Evolutionary conservation across 2,329 filamentous ascomycete species (phyloP).

Genomic region (Fusarium circinatum): DNA sequence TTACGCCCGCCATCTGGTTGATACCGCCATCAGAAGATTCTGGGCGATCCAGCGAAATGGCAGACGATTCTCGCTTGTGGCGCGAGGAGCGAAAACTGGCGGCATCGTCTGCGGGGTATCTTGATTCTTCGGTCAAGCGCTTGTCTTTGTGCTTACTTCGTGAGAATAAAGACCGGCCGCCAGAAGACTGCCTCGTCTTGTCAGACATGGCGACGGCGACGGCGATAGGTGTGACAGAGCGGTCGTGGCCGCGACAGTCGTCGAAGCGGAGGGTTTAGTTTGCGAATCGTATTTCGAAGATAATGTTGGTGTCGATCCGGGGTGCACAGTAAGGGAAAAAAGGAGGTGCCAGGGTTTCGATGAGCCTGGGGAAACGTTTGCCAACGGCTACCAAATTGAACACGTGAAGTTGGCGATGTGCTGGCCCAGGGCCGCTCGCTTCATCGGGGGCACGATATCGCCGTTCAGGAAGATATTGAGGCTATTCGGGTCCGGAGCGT

Average conservation of each 20-base stretch:
- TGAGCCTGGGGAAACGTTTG: conserved; percentile 5
- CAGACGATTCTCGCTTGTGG: conserved; percentile 78
- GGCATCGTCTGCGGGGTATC: conserved; percentile 68
- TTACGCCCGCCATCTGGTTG: conserved; percentile 81
- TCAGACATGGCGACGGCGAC: conserved; percentile 66
- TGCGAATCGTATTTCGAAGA: conserved; percentile 32
- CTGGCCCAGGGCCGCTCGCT: conserved; percentile 54
- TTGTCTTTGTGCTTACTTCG: conserved; percentile 83
- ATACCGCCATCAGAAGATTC: conserved; percentile 72
- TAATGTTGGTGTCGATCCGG: conserved; percentile 23
- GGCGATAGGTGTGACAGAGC: conserved; percentile 29
- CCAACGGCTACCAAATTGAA: conserved; percentile 42
- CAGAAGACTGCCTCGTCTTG: conserved; percentile 83
- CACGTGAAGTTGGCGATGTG: conserved; percentile 48
- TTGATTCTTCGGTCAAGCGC: conserved; percentile 68
- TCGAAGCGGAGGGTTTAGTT: conserved; percentile 24
- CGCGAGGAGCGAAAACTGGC: conserved; percentile 74
- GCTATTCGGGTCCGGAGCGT: conserved; percentile 17
- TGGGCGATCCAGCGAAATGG: conserved; percentile 76
- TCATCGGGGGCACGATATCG: conserved; percentile 46
- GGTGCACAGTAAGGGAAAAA: conserved; percentile 3
- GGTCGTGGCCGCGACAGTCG: conserved; percentile 35
- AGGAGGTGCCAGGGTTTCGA: conserved; percentile 21
- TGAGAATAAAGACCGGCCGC: conserved; percentile 84
- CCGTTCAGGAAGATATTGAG: conserved; percentile 14